A percentile compares a stretch with the other conserved stretches of the same genome.
phyloP scores from a whole-genome alignment of 2,329 filamentous ascomycete species.

The Blastomyces parvus region DNA sequence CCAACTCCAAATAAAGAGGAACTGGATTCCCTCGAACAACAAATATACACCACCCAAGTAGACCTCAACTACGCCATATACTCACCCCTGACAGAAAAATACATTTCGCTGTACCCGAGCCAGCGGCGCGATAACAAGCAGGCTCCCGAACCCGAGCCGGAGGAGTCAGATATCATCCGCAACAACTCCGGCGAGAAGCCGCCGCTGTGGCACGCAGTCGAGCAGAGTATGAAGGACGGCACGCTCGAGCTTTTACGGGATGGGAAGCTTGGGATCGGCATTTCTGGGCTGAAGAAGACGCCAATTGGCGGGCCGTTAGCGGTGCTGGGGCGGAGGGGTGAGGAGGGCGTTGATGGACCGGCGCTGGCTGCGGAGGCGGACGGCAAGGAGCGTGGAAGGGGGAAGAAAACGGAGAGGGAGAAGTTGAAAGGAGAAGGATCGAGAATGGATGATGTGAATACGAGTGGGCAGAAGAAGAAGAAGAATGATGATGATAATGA shows the following conservation, averaged over 20 bases:
- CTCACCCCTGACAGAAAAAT: conserved; percentile 51
- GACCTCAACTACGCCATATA: conserved; percentile 56
- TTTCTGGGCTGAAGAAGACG: conserved; percentile 17
- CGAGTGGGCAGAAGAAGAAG: conserved; percentile 12
- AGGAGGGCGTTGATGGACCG: neutral
- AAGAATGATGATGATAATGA: conserved; percentile 15
- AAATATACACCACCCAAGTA: conserved; percentile 43
- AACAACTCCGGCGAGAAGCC: conserved; percentile 25
- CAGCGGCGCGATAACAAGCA: conserved; percentile 24
- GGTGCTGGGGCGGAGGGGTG: conserved; percentile 6
- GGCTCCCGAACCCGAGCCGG: conserved; percentile 17
- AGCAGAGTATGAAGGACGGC: conserved; percentile 36
- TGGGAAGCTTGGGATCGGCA: conserved; percentile 28
- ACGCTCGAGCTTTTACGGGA: conserved; percentile 36
- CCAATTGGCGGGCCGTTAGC: conserved; percentile 3
- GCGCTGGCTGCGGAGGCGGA: conserved; percentile 7
- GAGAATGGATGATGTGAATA: neutral
- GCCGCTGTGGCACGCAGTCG: conserved; percentile 37
- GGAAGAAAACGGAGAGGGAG: conserved; percentile 8
- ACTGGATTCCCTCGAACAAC: conserved; percentile 22
- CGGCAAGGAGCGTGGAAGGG: conserved; percentile 9
- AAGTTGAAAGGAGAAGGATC: neutral
- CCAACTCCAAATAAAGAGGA: conserved; percentile 16
- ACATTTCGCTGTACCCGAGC: conserved; percentile 47
- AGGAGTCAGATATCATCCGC: conserved; percentile 19